Base-by-base conservation (phyloP, 768 basidiomycete species). In the Leccinum longicurvipes region DNA sequence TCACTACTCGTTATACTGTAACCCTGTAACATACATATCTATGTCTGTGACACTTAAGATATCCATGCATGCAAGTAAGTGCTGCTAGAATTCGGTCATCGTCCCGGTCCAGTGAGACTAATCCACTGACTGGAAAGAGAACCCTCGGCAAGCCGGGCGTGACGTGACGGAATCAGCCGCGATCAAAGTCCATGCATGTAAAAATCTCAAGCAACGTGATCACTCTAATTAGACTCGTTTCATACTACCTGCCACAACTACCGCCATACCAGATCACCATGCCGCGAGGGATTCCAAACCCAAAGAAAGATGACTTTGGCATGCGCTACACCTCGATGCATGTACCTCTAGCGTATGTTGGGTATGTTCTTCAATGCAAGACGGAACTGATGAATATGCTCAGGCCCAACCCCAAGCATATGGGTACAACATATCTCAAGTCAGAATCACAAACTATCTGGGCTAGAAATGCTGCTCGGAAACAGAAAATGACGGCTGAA, bases 241-340 rank as follows among this genome's bases (percentile, higher is more conserved):
- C 42, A 42, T 23, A 53, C 6, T 14, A 5, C 23, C 46, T 31
- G 31, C 53, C 41, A 49, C 36, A 17, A 44, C 49, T 41, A 51
- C 47, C 9, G 24, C 36, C 27, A 24, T 32, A 41, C 36, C 49
- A 50, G n/a, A 57, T 42, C 42, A 57, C 21, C 29, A 91, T 91
- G 90, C 90, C 90, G 57, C 81, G 90, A 71, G 90, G 90, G 56
- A 82, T 91, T 47, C 89, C 91, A 28, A 90, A 89, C 64, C 83
- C 81, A 27, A 88, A 85, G 72, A 81, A 83, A 61, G 89, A 92
- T 75, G 91, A 93, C 62, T 85, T 83, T 54, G 89, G 90, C 15
- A 77, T 93, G 77, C 82, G 84, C 46, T 92, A 87, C 72, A 92
- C 92, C 4, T 77, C 81, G 14, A 93, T 93, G 72, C 78, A 84